Conservation (phyloP, 768 basidiomycete genomes). For the Psilocybe tampanensis region DNA sequence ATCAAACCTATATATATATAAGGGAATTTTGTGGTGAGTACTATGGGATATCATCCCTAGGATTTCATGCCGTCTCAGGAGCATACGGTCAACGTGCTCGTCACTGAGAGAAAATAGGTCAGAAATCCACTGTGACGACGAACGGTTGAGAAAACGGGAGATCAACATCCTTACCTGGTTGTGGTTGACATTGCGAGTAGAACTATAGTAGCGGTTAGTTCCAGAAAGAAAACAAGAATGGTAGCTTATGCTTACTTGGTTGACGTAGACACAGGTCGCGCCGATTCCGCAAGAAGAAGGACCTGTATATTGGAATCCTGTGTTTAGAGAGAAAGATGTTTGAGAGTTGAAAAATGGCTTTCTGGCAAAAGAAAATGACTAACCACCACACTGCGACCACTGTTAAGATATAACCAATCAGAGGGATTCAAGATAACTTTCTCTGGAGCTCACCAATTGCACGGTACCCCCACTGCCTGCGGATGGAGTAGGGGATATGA, state of each 20-base stretch:
- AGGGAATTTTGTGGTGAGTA: too few species aligned
- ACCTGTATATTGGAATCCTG: constrained; percentile 2
- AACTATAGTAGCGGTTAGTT: not conserved
- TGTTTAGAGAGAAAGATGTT: not conserved
- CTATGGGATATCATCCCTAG: not conserved
- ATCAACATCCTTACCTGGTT: constrained; percentile 2
- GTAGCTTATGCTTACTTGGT: not conserved
- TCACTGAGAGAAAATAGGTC: constrained; percentile 3
- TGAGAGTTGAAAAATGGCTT: not conserved
- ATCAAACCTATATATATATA: too few species aligned
- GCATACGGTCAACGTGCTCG: not conserved
- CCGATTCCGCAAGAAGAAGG: not conserved
- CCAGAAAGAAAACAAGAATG: not conserved
- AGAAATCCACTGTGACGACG: too few species aligned
- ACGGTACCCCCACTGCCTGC: not conserved
- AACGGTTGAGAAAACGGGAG: too few species aligned
- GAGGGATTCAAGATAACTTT: too few species aligned
- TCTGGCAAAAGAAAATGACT: not conserved
- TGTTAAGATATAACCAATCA: not conserved
- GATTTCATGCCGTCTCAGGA: not conserved
- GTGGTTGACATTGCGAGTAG: constrained; percentile 10
- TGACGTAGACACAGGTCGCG: not conserved
- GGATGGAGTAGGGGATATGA: not conserved
- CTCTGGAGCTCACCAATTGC: not conserved
- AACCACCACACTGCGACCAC: constrained; percentile 16